Evolutionary conservation across 345 rosid species (phyloP), one percentile per base, ranked within the genome.

Genomic region (Fremontodendron californicum): DNA sequence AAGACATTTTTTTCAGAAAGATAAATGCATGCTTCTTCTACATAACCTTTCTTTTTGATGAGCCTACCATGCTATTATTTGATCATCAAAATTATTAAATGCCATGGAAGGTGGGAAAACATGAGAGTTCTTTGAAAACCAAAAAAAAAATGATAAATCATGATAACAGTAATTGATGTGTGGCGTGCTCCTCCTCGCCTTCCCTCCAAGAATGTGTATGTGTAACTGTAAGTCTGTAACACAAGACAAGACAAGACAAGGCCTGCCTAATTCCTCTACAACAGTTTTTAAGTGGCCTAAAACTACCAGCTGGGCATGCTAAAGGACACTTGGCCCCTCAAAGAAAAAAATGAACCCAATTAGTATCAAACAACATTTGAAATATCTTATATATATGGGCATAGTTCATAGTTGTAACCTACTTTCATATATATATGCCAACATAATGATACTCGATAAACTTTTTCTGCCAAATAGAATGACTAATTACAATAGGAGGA

Each of bases 401-500:
- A 40, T 6, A 40, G 43, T 40, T 40, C 0, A 40, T 6, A 40
- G 43, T 40, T 40, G 43, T 40, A 9, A 43, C 46, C 46, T 43
- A 43, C 46, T 43, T 43, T 43, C 8, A 43, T 9, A 62, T 15
- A 5, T 61, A 31, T 13, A 61, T 33, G 67, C 10, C 67, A 62
- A 62, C 42, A 62, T 62, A 33, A 18, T 16, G 67, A 62, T 33
- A 62, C 40, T 25, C 6, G 15, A 48, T 70, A 15, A 29, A 15
- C 19, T 60, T 70, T 48, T 46, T 70, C 58, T 64, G 58, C 58
- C 74, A 69, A 43, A 46, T 69, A 13, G 35, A 39, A 12, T 21
- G 19, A 43, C 73, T 15, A n/a, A n/a, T n/a, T 42, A 65, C 73
- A 27, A 51, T 71, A 13, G 45, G 62, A 71, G 9, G 75, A 71